phyloP scores from a whole-genome alignment of 2,329 filamentous ascomycete genomes.

The Colletotrichum brevisporum region DNA sequence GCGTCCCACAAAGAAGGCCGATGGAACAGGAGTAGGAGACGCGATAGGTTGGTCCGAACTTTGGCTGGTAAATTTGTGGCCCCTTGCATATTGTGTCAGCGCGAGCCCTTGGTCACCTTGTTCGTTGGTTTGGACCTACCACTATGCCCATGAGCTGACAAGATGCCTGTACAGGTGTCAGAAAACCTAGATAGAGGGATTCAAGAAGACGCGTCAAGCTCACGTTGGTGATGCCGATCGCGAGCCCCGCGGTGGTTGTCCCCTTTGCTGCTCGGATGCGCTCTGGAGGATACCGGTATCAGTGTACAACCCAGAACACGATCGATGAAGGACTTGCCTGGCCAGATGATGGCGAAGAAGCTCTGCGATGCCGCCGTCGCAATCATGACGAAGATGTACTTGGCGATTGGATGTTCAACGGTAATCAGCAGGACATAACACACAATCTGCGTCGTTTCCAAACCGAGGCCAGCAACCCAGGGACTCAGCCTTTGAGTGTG shows the following conservation, averaged over 20 bases:
- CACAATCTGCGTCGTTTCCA: slow-evolving; percentile 52
- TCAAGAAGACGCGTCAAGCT: slow-evolving; percentile 2
- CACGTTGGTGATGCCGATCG: slow-evolving; percentile 54
- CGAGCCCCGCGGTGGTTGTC: slow-evolving; percentile 54
- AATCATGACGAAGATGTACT: slow-evolving; percentile 56
- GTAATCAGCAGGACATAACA: slow-evolving; percentile 57
- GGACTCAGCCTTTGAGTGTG: slow-evolving; percentile 43
- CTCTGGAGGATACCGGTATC: slow-evolving; percentile 42
- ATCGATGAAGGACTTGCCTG: slow-evolving; percentile 40
- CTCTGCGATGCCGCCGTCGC: slow-evolving; percentile 55
- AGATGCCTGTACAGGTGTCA: slow-evolving; percentile 38
- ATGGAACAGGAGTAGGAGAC: slow-evolving; percentile 54
- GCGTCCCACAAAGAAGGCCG: slow-evolving; percentile 48
- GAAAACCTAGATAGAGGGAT: neutral
- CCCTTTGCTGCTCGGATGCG: slow-evolving; percentile 55
- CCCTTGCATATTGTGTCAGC: slow-evolving; percentile 40
- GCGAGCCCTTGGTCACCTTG: neutral
- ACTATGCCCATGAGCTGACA: slow-evolving; percentile 55
- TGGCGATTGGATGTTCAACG: slow-evolving; percentile 50
- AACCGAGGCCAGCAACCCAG: slow-evolving; percentile 45
- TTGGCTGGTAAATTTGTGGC: slow-evolving; percentile 56
- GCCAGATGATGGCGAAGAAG: slow-evolving; percentile 57
- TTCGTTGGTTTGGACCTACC: slow-evolving; percentile 29
- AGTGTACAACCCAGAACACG: too few species aligned
- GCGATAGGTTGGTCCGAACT: slow-evolving; percentile 54